Evolutionary conservation across 805 yeast species (phyloP), one percentile per base, ranked within the genome.

Genomic region (Wickerhamiella qilinensis): DNA sequence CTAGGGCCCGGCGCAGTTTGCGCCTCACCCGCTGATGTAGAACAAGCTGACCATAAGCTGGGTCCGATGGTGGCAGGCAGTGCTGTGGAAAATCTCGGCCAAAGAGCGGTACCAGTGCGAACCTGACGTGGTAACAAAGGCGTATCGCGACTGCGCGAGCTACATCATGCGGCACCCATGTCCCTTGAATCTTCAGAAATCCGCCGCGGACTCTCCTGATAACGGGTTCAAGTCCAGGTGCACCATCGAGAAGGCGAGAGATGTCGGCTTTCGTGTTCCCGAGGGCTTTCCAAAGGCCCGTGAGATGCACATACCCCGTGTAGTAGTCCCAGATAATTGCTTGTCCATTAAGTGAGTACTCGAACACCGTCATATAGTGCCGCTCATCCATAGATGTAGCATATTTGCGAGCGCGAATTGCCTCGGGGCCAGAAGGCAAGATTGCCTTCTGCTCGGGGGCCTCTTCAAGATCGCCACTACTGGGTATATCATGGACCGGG

Each of bases 171-270:
- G 94, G 88, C 30, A 84, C 59, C 95, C 95, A 86, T 7, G 94
- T 83, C 3, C 96, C 96, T 60, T 85, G 96, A 46, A 86, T 83
- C 62, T 84, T 84, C 46, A 85, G 67, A 50, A 74, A 83, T 2
- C 95, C 96, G 35, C 96, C 96, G 39, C 95, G 64, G 14, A 85
- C 83, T 37, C 94, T 69, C 49, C 73, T 73, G 39, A 78, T 67
- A 31, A 65, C 68, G 15, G 67, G 70, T 46, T 72, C 82, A 38
- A 75, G 63, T 48, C 73, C 73, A 2, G 86, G 86, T 17, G 65
- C 57, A 39, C 58, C 59, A 51, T 78, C 84, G 24, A 81, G 60
- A 33, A 81, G 60, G 55, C 75, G 75, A 39, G 77, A 81, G 33
- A 80, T 78, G 53, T 80, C 91, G 3, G 88, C 83, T 57, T 80